Evolutionary conservation across 164 flowering plant genomes (phyloP).

Genomic region (Annona cherimola): DNA sequence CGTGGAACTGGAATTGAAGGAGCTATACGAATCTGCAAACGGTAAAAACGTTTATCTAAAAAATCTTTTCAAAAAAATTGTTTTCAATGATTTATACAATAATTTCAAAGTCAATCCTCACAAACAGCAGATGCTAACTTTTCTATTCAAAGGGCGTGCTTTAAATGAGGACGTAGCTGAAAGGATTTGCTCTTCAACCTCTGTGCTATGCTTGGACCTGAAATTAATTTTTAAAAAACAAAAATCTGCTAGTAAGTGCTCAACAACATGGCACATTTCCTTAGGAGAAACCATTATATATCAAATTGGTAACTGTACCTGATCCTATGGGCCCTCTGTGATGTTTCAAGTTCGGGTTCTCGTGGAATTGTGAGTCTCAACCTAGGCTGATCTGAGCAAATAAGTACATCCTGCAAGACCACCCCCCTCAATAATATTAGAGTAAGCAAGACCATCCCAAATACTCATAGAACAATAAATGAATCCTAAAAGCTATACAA

Average conservation of each 20-base stretch:
- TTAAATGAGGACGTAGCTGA: constrained; percentile 40
- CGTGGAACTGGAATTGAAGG: constrained; percentile 56
- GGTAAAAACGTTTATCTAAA: background rate
- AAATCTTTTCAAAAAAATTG: background rate
- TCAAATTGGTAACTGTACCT: constrained; percentile 33
- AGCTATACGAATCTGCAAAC: constrained; percentile 60
- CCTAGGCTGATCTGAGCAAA: constrained; percentile 26
- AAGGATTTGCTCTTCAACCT: constrained; percentile 21
- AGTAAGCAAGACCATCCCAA: background rate
- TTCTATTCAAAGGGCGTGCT: constrained; percentile 88
- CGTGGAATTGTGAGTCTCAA: constrained; percentile 71
- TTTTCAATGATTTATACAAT: background rate
- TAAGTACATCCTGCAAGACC: constrained; percentile 42
- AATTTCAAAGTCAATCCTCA: background rate
- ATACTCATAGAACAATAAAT: background rate
- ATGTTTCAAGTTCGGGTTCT: constrained; percentile 84
- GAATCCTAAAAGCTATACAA: no score
- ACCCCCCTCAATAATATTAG: background rate
- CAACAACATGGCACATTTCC: background rate
- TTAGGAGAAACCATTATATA: constrained; percentile 2
- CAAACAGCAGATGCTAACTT: constrained; percentile 46
- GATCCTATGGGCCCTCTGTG: constrained; percentile 61
- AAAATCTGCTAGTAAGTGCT: background rate
- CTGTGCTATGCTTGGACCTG: constrained; percentile 54
- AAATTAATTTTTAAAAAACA: constrained; percentile 16